Evolutionary conservation across 2,329 filamentous ascomycete species (phyloP), one percentile per base, ranked within the genome.

Genomic region (Paracorniculantispora psalliotae): DNA sequence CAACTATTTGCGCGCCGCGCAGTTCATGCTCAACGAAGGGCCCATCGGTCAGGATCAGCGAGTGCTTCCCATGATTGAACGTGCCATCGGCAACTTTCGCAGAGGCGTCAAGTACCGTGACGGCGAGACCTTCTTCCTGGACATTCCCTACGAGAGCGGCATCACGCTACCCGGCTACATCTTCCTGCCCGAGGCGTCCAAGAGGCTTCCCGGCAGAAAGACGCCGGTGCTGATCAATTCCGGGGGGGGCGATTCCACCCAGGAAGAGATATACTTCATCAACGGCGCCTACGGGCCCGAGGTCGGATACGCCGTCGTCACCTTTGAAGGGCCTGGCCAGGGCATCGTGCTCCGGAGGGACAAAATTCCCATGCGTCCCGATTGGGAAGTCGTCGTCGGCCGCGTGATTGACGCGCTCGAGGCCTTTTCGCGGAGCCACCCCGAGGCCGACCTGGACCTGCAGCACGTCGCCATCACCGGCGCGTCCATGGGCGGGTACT

Each of bases 301-400:
- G 0, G 56, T 68, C 0, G 77, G 78, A 0, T 80, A 79, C 56
- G 77, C 77, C 0, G 70, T 74, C 1, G 56, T 80, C 5, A 77
- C 69, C 0, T 77, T 78, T 41, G 77, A 81, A 2, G 77, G 77
- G 0, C 78, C 78, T 0, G 77, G 77, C 0, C 77, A 80, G 59
- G 77, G 77, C 0, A 63, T 76, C 4, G 60, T 69, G 3, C 67
- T 77, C 0, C 65, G 67, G 1, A 4, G 15, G 6, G 57, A 72
- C 28, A 62, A 65, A 37, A 33, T 72, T 4, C 55, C 43, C 1
- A 65, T 77, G 60, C 67, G 73, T 0, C 71, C 71, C 0, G 74
- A 77, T 61, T 77, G 70, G 66, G 75, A 78, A 46, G 52, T 62
- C 0, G 74, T 77, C 3, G 63, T 63, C 2, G 52, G 57, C 13